These are phyloP conservation scores for Solanum chmielewskii DNA, from an alignment of 257 asterid genomes.

Conservation along the genomic window DNA sequence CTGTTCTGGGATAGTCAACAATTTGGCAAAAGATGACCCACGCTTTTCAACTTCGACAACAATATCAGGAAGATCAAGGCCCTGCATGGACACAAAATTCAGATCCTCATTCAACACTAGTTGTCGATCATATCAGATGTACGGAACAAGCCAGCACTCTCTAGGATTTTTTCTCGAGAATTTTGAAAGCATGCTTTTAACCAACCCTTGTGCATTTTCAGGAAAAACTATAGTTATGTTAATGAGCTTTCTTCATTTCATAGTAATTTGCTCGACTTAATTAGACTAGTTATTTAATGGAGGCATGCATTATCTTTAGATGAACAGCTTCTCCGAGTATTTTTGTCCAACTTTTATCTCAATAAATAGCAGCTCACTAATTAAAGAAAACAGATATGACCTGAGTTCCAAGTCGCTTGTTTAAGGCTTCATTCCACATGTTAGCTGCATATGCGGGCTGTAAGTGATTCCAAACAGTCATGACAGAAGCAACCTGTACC, in stretches of 20 bases:
- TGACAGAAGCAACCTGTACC: slow-evolving; percentile 76
- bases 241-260: background rate
- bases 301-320: background rate
- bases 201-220: background rate
- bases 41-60: slow-evolving; percentile 80
- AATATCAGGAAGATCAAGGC: slow-evolving; percentile 64
- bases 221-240: background rate
- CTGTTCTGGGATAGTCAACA: slow-evolving; percentile 75
- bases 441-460: slow-evolving; percentile 78
- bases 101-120: background rate
- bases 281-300: background rate
- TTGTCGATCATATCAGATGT: background rate
- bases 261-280: background rate
- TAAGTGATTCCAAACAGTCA: slow-evolving; percentile 81
- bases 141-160: background rate
- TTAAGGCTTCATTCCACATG: slow-evolving; percentile 92
- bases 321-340: background rate
- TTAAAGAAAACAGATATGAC: slow-evolving; percentile 16
- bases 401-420: slow-evolving; percentile 88
- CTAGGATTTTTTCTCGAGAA: background rate
- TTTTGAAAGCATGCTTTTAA: background rate
- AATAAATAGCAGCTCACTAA: background rate
- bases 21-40: slow-evolving; percentile 73
- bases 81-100: slow-evolving; percentile 27
- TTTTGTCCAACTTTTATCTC: background rate